Base-by-base conservation (phyloP, 345 rosid genomes). In the Physaria fendleri region DNA sequence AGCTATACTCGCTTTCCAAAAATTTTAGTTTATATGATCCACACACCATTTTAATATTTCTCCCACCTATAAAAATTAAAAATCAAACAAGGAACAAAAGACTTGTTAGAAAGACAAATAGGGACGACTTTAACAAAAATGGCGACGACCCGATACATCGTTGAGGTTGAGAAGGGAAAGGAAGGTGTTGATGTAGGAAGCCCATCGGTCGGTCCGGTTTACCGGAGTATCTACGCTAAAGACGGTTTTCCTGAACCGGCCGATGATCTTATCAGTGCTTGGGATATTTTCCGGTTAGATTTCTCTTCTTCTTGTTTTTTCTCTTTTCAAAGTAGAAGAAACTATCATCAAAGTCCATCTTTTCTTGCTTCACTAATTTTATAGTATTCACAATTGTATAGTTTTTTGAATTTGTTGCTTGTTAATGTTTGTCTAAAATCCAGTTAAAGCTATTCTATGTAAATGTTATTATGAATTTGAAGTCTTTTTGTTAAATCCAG, bases 251-350 rank as follows among this genome's bases (percentile, higher is more conserved):
- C 97, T 38, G 65, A 79, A 43, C 95, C 94, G 49, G 66, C 77
- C 35, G 75, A 77, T 17, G 95, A 88, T 39, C 47, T 93, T 78
- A 62, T 85, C 39, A 78, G 85, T 65, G 85, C 91, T 74, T 94
- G 99, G 99, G 99, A 90, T 55, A 69, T 90, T 76, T 93, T 93
- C 77, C 92, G 97, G 99, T 93, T 38, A 28, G 81, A 37, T 51
- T 3, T 35, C 56, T 55, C 22, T 64, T 39, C 23, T n/a, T 20
- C 3, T 1, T 1, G 1, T 34, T 5, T 34, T 0, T 34, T 34
- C 39, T 34, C 39, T 34, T 34, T 3, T 4, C 15, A 5, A n/a
- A 14, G 16, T n/a, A n/a, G n/a, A n/a, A 13, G 8, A 2, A 12
- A 34, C 37, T 10, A 34, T 9, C 44, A 6, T 8, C 16, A 14